Evolutionary conservation across 2,329 filamentous ascomycete genomes (phyloP).

Genomic region (Plectosphaerella plurivora): DNA sequence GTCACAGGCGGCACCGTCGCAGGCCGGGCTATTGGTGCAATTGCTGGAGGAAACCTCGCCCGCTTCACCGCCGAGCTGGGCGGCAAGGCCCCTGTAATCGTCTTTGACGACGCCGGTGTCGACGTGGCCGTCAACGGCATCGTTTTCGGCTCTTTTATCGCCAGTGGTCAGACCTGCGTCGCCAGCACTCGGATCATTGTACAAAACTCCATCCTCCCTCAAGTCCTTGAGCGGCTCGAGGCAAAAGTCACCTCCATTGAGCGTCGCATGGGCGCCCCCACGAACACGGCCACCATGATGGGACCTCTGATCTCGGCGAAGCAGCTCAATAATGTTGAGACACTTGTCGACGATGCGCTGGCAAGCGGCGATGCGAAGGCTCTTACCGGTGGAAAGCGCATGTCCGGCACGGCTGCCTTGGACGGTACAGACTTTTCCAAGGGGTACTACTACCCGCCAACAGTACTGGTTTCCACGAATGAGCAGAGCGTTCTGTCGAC

Average conservation of each 20-base stretch:
- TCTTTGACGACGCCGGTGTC: conserved; percentile 62
- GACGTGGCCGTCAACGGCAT: conserved; percentile 66
- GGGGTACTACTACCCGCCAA: conserved; percentile 76
- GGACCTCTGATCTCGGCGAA: conserved; percentile 57
- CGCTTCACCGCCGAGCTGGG: conserved; percentile 68
- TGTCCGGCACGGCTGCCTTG: conserved; percentile 41
- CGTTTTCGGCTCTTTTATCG: conserved; percentile 54
- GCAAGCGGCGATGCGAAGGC: conserved; percentile 34
- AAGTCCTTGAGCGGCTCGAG: conserved; percentile 60
- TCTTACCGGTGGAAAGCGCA: conserved; percentile 40
- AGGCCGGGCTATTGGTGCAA: conserved; percentile 62
- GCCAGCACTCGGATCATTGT: conserved; percentile 74
- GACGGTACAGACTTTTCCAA: conserved; percentile 47
- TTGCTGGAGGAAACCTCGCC: conserved; percentile 62
- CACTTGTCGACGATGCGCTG: conserved; percentile 61
- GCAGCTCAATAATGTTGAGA: conserved; percentile 64
- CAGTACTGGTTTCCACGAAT: conserved; percentile 56
- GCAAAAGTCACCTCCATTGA: conserved; percentile 54
- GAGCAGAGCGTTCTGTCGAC: conserved; percentile 61
- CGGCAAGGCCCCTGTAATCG: conserved; percentile 65
- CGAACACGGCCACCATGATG: conserved; percentile 55
- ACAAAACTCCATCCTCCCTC: conserved; percentile 60
- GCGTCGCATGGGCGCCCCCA: conserved; percentile 51
- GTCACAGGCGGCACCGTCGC: conserved; percentile 73
- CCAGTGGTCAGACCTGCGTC: conserved; percentile 56